These are phyloP conservation scores for Xylogone sp. DNA, from an alignment of 2,329 filamentous ascomycete genomes.

Conservation along the genomic window DNA sequence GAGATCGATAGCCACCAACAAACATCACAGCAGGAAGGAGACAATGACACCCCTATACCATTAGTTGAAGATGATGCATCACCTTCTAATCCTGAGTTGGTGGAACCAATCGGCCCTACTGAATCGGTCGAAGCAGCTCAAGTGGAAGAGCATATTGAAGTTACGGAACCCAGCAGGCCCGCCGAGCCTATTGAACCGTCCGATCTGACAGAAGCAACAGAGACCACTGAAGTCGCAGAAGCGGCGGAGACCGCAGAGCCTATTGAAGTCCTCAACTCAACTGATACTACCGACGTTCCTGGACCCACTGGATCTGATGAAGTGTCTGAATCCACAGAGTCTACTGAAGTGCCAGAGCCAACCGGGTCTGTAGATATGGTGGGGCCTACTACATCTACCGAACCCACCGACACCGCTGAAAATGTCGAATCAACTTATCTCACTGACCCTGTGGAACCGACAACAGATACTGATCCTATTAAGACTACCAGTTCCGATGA, in stretches of 20 bases:
- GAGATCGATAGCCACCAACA: neutral
- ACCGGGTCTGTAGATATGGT: too few species aligned
- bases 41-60: neutral
- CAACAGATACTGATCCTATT: neutral
- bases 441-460: too few species aligned
- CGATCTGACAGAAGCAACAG: neutral
- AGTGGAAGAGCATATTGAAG: too few species aligned
- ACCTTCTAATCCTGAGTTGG: neutral
- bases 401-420: too few species aligned
- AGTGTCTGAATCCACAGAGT: neutral
- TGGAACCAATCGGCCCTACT: neutral
- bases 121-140: neutral
- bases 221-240: neutral
- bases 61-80: neutral
- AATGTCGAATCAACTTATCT: too few species aligned
- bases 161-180: neutral
- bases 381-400: too few species aligned
- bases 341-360: neutral
- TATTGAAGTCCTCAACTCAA: neutral
- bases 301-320: neutral
- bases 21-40: conserved; percentile 2
- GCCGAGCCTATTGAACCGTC: neutral
- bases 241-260: neutral
- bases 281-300: neutral
- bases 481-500: neutral